Evolutionary conservation across 2,329 filamentous ascomycete species (phyloP).

Genomic region (Tolypocladium endophyticum): DNA sequence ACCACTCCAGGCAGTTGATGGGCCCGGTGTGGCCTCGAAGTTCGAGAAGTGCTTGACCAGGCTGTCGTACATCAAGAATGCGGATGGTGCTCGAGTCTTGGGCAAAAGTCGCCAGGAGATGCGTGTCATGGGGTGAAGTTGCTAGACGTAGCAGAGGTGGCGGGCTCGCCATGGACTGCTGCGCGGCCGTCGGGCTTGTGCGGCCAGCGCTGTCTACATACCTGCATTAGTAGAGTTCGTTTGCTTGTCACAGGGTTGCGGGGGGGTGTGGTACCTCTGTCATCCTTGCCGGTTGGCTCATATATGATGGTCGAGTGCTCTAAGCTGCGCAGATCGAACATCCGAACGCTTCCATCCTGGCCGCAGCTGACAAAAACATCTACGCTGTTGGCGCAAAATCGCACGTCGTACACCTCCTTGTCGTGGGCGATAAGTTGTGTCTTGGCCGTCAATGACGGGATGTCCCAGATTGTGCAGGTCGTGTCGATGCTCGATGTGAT

Average conservation of each 20-base stretch:
- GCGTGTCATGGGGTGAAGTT: conserved; percentile 88
- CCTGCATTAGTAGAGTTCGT: conserved; percentile 13
- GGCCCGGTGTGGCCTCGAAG: conserved; percentile 77
- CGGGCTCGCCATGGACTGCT: conserved; percentile 67
- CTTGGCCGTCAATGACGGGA: conserved; percentile 93
- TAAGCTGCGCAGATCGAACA: conserved; percentile 94
- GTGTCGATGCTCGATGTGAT: conserved; percentile 99
- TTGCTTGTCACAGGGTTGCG: background rate
- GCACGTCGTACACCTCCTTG: conserved; percentile 97
- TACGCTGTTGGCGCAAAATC: conserved; percentile 96
- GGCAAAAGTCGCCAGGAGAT: conserved; percentile 94
- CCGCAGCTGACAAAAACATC: conserved; percentile 98
- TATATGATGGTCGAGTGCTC: conserved; percentile 99
- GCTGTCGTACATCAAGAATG: conserved; percentile 91
- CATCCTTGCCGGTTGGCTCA: conserved; percentile 83
- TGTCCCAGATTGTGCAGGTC: conserved; percentile 99
- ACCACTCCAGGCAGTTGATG: conserved; percentile 95
- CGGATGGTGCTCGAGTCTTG: conserved; percentile 87
- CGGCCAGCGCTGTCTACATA: conserved; percentile 45
- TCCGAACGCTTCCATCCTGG: conserved; percentile 92
- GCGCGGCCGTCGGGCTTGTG: conserved; percentile 63
- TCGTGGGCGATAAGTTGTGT: conserved; percentile 97
- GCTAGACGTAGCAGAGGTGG: conserved; percentile 72
- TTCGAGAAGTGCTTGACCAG: conserved; percentile 88
- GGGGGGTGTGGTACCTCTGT: conserved; percentile 44